These are phyloP conservation scores for Mercurialis annua DNA, from an alignment of 345 rosid genomes.

Conservation along the genomic window DNA sequence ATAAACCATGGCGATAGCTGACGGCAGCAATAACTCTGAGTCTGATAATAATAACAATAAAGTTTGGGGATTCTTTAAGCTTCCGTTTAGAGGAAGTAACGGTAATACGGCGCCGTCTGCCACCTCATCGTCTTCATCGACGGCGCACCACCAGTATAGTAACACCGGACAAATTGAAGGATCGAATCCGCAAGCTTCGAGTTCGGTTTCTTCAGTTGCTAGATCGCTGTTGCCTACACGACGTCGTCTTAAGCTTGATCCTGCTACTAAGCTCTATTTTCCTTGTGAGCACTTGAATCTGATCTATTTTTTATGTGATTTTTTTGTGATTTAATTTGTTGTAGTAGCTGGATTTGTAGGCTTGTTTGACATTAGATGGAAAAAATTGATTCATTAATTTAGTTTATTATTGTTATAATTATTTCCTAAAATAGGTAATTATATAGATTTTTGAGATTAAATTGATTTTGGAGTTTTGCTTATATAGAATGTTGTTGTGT, in stretches of 20 bases:
- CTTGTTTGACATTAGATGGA: too few relatives aligned
- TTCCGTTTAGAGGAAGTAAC: slow-evolving; percentile 56
- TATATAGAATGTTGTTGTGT: not conserved
- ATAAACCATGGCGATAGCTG: slow-evolving; percentile 63
- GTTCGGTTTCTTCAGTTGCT: slow-evolving; percentile 81
- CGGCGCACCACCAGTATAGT: slow-evolving; percentile 18
- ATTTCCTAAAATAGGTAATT: too few relatives aligned
- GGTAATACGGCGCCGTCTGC: slow-evolving; percentile 36
- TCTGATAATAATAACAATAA: slow-evolving; percentile 39
- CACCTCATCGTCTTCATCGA: slow-evolving; percentile 37
- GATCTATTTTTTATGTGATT: not conserved
- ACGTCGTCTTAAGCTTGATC: slow-evolving; percentile 90
- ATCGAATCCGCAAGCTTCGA: slow-evolving; percentile 43
- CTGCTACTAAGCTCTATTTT: slow-evolving; percentile 76
- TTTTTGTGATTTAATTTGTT: not conserved
- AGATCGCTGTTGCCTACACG: slow-evolving; percentile 69
- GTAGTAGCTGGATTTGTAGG: not conserved
- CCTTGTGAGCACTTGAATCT: slow-evolving; percentile 51
- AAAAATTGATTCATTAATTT: too few relatives aligned
- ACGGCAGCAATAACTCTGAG: slow-evolving; percentile 30
- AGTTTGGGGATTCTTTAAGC: slow-evolving; percentile 82
- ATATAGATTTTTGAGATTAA: not conserved
- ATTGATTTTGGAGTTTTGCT: too few relatives aligned
- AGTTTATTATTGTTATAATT: not conserved
- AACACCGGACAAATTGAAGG: slow-evolving; percentile 48